Conservation (phyloP, 179 eudicot species). For the Silene vulgaris region DNA sequence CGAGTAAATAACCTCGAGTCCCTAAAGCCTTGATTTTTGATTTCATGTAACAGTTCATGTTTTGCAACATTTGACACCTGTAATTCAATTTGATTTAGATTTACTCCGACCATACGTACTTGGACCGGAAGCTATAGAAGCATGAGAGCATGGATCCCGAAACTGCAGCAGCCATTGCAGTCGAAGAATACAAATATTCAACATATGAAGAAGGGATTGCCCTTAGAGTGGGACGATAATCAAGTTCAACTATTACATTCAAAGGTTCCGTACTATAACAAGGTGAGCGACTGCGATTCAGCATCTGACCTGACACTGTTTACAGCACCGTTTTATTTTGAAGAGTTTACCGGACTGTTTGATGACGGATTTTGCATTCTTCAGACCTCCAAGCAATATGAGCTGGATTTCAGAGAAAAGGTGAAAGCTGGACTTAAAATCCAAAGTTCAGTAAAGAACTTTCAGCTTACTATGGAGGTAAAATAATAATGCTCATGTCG, state of each 20-base stretch:
- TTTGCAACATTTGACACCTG: neutral
- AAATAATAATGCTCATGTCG: neutral
- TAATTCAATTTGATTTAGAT: conserved; percentile 33
- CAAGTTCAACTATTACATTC: conserved; percentile 63
- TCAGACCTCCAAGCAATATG: conserved; percentile 72
- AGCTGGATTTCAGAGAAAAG: conserved; percentile 84
- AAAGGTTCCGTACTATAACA: conserved; percentile 69
- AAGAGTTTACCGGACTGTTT: neutral
- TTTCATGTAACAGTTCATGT: neutral
- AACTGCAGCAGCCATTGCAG: conserved; percentile 58
- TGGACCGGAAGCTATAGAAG: conserved; percentile 90
- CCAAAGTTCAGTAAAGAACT: conserved; percentile 85
- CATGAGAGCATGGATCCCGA: conserved; percentile 74
- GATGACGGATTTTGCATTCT: conserved; percentile 4
- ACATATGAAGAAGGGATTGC: conserved; percentile 53
- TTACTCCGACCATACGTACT: conserved; percentile 69
- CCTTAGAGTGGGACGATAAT: conserved; percentile 57
- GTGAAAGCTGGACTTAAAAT: conserved; percentile 59
- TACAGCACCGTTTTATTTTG: neutral
- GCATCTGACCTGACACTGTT: neutral
- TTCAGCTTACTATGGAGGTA: conserved; percentile 82
- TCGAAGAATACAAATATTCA: conserved; percentile 48
- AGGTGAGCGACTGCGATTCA: conserved; percentile 34
- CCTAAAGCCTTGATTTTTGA: neutral
- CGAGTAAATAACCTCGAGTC: conserved; percentile 47